Base-by-base conservation (phyloP, 164 flowering plant genomes). In the Malania oleifera region DNA sequence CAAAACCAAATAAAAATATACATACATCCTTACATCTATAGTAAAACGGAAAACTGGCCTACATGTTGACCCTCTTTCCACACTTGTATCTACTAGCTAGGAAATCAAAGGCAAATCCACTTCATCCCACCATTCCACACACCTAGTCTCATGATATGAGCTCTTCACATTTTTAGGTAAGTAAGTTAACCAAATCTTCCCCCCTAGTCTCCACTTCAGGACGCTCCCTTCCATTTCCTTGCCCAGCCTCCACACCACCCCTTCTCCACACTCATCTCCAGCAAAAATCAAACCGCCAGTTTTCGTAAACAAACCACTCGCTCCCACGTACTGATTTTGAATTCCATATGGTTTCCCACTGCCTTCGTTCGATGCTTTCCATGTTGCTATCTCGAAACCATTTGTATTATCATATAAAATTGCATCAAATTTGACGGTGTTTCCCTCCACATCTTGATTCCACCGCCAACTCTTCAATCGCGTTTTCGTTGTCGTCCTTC, bases 211-310 rank as follows among this genome's bases (percentile, higher is more conserved):
- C 98, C 98, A 93, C 66, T 78, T 87, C 84, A 89, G 56, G 69
- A 86, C 97, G 52, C 89, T 86, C 61, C 97, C 96, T 70, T 86
- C 96, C 95, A 83, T 80, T 34, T 87, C 97, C 52, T 70, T 80
- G 57, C 75, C 78, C 72, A 92, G 19, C 57, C 96, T 82, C 98
- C 98, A 92, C 60, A 56, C 70, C 15, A 84, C 93, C 9, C 70
- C 75, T 4, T 83, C 88, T 10, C 84, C 87, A 22, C 60, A 85
- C 65, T 84, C 93, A 46, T 84, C 93, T 7, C 84, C 80, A 0
- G 80, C 82, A 23, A 92, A 73, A 1, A 92, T 80, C 67, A 89
- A 4, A 1, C 89, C 79, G 0, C 96, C 96, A 0, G 38, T 67
- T 63, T 82, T 91, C 10, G 72, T 72, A 52, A 85, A 82, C 35